Evolutionary conservation across 352 stramenopile genomes (phyloP), one percentile per base, ranked within the genome.

Genomic region (Pilasporangium apinafurcum): DNA sequence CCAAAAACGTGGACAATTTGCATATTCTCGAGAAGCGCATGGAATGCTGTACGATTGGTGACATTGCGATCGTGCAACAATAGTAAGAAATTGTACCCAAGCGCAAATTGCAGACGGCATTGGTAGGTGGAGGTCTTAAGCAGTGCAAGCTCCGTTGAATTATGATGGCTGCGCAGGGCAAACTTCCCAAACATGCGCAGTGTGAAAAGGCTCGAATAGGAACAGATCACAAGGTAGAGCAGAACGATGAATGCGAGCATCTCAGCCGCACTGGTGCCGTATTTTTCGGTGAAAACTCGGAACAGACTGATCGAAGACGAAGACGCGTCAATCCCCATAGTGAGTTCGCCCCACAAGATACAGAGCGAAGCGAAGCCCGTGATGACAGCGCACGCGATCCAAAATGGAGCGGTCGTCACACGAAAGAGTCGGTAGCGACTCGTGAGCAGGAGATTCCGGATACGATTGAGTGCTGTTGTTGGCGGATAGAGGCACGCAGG

Each of bases 301-400:
- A 72, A 69, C 18, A 73, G 16, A 5, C 56, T 62, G 3, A 66
- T 24, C 20, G 31, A 62, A 20, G 10, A 59, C 38, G 27, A 48
- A 61, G 33, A 65, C 33, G 36, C 31, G n/a, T n/a, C n/a, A 52
- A 59, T 76, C 8, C 54, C 50, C 68, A 89, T 83, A 0, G 65
- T 82, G 24, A 85, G 39, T 38, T 89, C 76, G 10, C 73, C 67
- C 73, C 73, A 89, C 27, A 82, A 38, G n/a, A 89, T 62, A 37
- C 65, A 61, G 3, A 78, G 39, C 17, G 73, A 83, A n/a, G 55
- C 39, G 13, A 70, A 33, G 0, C 48, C 59, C 18, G 64, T 55
- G 10, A 68, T 8, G 8, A 67, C 34, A 0, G 69, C 53, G 9
- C 49, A 68, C 0, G 22, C n/a, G 7, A 65, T 50, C 8, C 51